A percentile compares a stretch with the other conserved stretches of the same genome.
Conservation (phyloP, 2,329 filamentous ascomycete genomes). For the Colletotrichum echinochloae region DNA sequence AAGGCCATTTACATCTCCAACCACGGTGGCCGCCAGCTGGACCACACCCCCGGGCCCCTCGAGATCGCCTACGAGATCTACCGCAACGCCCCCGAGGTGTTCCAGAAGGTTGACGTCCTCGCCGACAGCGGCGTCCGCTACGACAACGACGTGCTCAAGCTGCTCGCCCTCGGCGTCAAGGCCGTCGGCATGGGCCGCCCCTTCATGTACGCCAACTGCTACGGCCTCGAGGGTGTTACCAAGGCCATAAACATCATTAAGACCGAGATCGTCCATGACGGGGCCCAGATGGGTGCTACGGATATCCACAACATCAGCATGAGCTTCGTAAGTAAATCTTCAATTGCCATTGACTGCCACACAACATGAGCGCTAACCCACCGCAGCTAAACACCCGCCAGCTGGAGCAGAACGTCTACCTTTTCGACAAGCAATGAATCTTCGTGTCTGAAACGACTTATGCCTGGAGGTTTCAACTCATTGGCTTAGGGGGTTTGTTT, state of each 20-base stretch:
- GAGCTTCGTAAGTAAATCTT: conserved; percentile 29
- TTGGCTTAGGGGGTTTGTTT: not conserved
- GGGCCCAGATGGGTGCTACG: conserved; percentile 50
- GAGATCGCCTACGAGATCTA: conserved; percentile 50
- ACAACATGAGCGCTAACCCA: not conserved
- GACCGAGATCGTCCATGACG: conserved; percentile 56
- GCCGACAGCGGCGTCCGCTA: conserved; percentile 54
- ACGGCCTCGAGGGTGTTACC: conserved; percentile 60
- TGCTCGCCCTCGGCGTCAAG: conserved; percentile 54
- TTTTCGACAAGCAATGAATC: conserved; percentile 25
- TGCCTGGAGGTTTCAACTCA: not conserved
- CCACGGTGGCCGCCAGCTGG: conserved; percentile 57
- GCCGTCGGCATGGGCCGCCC: conserved; percentile 58
- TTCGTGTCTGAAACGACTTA: conserved; percentile 6
- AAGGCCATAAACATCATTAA: conserved; percentile 61
- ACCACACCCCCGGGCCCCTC: conserved; percentile 51
- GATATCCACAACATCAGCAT: conserved; percentile 44
- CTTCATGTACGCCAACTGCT: conserved; percentile 64
- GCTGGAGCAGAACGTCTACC: conserved; percentile 34
- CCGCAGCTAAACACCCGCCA: conserved; percentile 34
- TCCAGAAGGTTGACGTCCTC: conserved; percentile 51
- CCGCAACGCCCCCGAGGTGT: conserved; percentile 53
- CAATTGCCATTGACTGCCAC: too few species aligned
- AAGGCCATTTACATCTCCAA: conserved; percentile 56
- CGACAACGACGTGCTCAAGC: conserved; percentile 55